Evolutionary conservation across 805 yeast species (phyloP), one percentile per base, ranked within the genome.

Genomic region (Scheffersomyces amazonensis): DNA sequence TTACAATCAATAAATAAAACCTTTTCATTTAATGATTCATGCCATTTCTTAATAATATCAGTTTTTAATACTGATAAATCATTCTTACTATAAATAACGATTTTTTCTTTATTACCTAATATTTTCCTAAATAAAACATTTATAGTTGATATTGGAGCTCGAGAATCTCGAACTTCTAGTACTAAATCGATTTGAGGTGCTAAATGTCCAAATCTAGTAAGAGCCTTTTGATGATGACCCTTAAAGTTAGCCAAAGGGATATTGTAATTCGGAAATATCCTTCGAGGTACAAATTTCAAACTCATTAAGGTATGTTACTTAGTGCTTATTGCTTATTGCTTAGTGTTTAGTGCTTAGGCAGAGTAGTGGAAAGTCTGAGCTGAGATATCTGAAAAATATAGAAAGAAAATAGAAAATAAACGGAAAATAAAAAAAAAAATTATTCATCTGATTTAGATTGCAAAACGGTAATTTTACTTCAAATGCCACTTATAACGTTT

Each of bases 401-500:
- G 22, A 31, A 6, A 12, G 33, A 31, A 31, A 31, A 31, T 7
- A 16, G 18, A 16, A 31, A 31, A 31, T 6, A 16, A 16, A 16
- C 8, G 8, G 8, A 5, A 31, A 13, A 16, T 31, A 16, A n/a
- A 16, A 12, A 19, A 12, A 13, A 12, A 17, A 9, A 16, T 31
- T 16, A 6, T 17, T 7, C n/a, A 18, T 5, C 5, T 10, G 4
- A 16, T 12, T 9, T 5, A 5, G 30, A 27, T 15, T 27, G 30
- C 30, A 27, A 27, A 27, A 27, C 17, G 7, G 13, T 13, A 16
- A 27, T n/a, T n/a, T n/a, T n/a, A n/a, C n/a, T n/a, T n/a, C n/a
- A n/a, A n/a, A 93, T 91, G 99, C 98, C 98, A 2, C 66, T 91
- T 21, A 71, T 91, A 6, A 67, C 87, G 20, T 69, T 93, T 36